Base-by-base conservation (phyloP, 805 yeast species). In the Lipomyces sp. region DNA sequence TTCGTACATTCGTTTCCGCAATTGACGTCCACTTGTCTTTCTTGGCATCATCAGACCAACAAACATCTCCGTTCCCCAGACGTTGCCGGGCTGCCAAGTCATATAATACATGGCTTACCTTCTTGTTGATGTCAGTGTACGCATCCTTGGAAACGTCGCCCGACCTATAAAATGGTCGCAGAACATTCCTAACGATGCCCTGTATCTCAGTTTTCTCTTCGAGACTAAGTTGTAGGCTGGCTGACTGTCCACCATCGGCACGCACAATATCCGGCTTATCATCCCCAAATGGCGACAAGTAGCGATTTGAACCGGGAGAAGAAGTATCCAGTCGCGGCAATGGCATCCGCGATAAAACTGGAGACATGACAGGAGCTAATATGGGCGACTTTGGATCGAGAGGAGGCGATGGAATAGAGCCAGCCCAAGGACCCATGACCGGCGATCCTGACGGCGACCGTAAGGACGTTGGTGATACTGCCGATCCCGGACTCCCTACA, bases 91-190 rank as follows among this genome's bases (percentile, higher is more conserved):
- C 22, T 1, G 41, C 49, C 18, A 47, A 29, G 22, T 39, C 50
- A 26, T 86, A 86, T 18, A 84, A 64, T 38, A 70, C 68, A 45
- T 86, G 72, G 13, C 90, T 83, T 4, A 84, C 81, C 2, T 68
- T 68, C 67, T 78, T 79, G 66, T 86, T 86, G 47, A 85, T 73
- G 14, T 64, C 65, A 2, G 87, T 83, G 63, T 82, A 86, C 44
- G 71, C 70, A 2, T 68, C 68, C 26, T 68, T 69, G 28, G 58
- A 65, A 3, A 72, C 58, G 2, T 49, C 50, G 0, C 70, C 69
- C 3, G 68, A 65, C 16, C 69, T 65, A 61, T 79, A 81, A 24
- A 75, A 64, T 1, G 79, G 77, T 43, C 80, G 69, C 42, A 86
- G 62, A 18, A 69, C 72, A 18, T 74, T 70, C 36, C 87, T 68